phyloP scores from a whole-genome alignment of 1,284 basidiomycete genomes.

The Lentinula novae-zelandiae region DNA sequence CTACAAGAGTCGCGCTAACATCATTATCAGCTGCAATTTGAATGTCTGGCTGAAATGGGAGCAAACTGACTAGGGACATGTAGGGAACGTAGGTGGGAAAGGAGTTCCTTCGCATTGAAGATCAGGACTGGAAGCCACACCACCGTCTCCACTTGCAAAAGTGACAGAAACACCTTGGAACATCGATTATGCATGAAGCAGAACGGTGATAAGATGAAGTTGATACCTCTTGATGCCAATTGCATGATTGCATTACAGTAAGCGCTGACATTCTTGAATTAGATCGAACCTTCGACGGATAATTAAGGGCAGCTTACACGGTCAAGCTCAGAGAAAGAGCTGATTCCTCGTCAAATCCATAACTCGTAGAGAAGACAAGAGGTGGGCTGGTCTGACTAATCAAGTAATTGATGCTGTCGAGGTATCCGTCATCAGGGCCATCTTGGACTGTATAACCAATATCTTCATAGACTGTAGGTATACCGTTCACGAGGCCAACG shows the following conservation, averaged over 20 bases:
- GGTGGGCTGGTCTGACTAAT: constrained; percentile 6
- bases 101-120: constrained; percentile 37
- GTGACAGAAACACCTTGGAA: not conserved
- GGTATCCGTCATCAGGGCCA: constrained; percentile 8
- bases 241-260: constrained; percentile 8
- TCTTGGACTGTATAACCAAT: constrained; percentile 13
- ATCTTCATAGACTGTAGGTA: constrained; percentile 19
- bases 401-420: constrained; percentile 3
- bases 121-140: constrained; percentile 53
- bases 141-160: constrained; percentile 40
- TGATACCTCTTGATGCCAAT: not conserved
- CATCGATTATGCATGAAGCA: not conserved
- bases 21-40: constrained; percentile 23
- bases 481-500: constrained; percentile 26
- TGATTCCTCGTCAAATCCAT: constrained; percentile 7
- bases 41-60: no score
- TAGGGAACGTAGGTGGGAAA: constrained; percentile 70
- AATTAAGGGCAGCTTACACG: not conserved
- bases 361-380: constrained; percentile 9
- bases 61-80: constrained; percentile 17
- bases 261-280: constrained; percentile 22
- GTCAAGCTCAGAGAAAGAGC: constrained; percentile 7
- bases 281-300: not conserved
- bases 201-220: not conserved
- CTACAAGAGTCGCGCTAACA: constrained; percentile 65